Evolutionary conservation across 1,284 basidiomycete species (phyloP).

Genomic region (Leccinum huronense): DNA sequence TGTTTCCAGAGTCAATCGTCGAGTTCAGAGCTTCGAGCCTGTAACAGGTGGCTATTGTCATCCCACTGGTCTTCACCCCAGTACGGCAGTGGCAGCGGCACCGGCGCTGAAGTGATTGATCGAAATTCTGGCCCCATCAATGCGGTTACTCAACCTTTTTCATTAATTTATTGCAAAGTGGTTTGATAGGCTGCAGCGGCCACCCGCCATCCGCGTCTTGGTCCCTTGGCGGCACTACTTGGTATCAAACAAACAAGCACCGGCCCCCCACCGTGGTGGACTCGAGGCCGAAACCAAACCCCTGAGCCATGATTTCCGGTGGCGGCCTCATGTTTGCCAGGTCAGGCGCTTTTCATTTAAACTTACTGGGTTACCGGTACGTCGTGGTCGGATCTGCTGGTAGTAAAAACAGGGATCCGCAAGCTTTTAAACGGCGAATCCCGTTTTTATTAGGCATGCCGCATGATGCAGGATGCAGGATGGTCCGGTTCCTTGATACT

Average conservation of each 20-base stretch:
- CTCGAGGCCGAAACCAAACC: slow-evolving; percentile 4
- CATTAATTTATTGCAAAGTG: too few relatives aligned
- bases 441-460: slow-evolving; percentile 6
- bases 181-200: too few relatives aligned
- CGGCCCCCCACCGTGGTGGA: neutral
- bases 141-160: neutral
- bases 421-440: neutral
- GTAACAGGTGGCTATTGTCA: neutral
- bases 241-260: neutral
- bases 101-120: neutral
- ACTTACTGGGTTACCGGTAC: neutral
- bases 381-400: neutral
- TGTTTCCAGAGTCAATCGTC: too few relatives aligned
- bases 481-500: neutral
- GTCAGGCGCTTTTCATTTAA: neutral
- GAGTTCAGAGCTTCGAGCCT: neutral
- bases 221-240: neutral
- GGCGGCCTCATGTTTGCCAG: neutral
- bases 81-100: too few relatives aligned
- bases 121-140: neutral
- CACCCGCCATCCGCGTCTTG: neutral
- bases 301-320: slow-evolving; percentile 8
- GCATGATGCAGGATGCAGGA: neutral
- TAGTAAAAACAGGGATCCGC: neutral
- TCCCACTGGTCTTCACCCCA: neutral